Conservation (phyloP, 2,329 filamentous ascomycete genomes). For the Aureobasidium sp. region DNA sequence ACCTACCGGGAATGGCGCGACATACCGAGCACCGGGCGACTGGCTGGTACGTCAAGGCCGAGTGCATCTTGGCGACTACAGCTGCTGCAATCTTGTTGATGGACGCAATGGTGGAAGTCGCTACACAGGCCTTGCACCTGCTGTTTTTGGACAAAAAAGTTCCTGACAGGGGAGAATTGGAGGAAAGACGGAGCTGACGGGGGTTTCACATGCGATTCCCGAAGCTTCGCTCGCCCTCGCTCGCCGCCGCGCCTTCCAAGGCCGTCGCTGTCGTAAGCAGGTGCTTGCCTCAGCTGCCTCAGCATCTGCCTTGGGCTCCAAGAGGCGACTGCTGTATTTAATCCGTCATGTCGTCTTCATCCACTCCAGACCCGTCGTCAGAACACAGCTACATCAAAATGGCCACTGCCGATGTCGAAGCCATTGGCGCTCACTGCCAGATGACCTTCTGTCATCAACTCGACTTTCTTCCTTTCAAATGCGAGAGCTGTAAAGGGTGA, state of each 20-base stretch:
- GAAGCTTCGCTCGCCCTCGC: neutral
- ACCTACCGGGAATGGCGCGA: neutral
- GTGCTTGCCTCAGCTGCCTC: neutral
- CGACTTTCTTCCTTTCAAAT: constrained; percentile 92
- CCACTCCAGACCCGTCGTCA: constrained; percentile 32
- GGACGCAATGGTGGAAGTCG: neutral
- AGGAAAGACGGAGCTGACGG: neutral
- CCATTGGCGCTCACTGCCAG: constrained; percentile 87
- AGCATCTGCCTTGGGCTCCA: neutral
- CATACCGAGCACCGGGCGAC: constrained; percentile 73
- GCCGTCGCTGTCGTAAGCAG: neutral
- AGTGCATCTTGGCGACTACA: constrained; percentile 16
- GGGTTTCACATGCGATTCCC: constrained; percentile 8
- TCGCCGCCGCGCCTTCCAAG: constrained; percentile 6
- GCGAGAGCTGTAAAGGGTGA: constrained; percentile 70
- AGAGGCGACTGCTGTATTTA: neutral
- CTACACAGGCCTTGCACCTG: neutral
- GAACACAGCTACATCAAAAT: constrained; percentile 59
- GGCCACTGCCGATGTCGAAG: constrained; percentile 69
- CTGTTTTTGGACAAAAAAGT: neutral
- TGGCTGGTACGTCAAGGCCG: constrained; percentile 72
- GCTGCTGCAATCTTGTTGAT: neutral
- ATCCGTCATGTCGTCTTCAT: constrained; percentile 36
- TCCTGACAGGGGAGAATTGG: too few species aligned
- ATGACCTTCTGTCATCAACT: constrained; percentile 87